Evolutionary conservation across 2,329 filamentous ascomycete genomes (phyloP).

Genomic region (Apiospora sp.): DNA sequence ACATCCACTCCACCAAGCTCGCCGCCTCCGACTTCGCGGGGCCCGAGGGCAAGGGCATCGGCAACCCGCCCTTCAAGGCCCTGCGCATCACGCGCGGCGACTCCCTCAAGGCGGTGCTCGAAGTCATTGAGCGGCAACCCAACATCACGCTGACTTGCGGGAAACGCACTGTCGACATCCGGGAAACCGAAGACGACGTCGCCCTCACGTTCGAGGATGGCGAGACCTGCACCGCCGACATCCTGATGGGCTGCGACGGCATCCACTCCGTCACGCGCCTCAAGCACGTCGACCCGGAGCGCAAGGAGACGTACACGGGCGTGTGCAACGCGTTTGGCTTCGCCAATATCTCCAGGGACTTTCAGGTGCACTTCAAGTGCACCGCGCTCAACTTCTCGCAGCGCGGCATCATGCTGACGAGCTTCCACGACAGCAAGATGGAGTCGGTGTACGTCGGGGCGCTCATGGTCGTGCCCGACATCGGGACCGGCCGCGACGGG

Average conservation of each 20-base stretch:
- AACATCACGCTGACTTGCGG: conserved; percentile 26
- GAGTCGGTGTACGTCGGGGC: conserved; percentile 29
- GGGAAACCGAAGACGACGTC: conserved; percentile 24
- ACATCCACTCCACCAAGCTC: conserved; percentile 27
- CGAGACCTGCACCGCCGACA: not conserved
- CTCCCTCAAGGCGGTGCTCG: conserved; percentile 27
- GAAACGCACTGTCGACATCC: conserved; percentile 24
- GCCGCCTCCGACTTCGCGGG: conserved; percentile 27
- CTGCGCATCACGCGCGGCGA: conserved; percentile 27
- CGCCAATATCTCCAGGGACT: not conserved
- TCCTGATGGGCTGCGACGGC: conserved; percentile 29
- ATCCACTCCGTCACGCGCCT: conserved; percentile 26
- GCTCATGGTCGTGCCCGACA: conserved; percentile 25
- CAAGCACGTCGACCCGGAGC: conserved; percentile 25
- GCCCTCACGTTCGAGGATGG: conserved; percentile 25
- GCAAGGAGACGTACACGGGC: conserved; percentile 27
- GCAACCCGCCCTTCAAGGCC: conserved; percentile 26
- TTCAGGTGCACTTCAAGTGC: conserved; percentile 26
- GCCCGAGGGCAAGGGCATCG: conserved; percentile 24
- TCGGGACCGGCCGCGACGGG: conserved; percentile 24
- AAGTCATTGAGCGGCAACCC: conserved; percentile 11
- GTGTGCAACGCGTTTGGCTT: conserved; percentile 28
- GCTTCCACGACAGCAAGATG: conserved; percentile 25
- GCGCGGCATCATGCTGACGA: conserved; percentile 26
- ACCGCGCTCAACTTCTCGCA: conserved; percentile 28